Percentiles rank a stretch among this genome's conserved stretches.
phyloP scores from a whole-genome alignment of 2,329 filamentous ascomycete species.

The Alternaria tenuissima region DNA sequence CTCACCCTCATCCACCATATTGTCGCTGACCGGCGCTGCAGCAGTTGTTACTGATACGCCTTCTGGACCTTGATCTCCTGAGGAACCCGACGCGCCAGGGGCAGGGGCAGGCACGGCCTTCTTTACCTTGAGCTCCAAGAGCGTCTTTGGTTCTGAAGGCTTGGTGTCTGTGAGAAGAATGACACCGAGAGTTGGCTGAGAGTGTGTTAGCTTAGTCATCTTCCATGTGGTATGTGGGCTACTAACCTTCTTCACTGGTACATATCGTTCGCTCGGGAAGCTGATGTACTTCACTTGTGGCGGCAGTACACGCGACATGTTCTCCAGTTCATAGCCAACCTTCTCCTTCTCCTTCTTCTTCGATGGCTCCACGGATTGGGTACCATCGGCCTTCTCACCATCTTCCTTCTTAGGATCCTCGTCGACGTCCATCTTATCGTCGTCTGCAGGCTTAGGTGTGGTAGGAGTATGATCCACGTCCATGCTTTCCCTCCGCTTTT shows the following conservation, averaged over 20 bases:
- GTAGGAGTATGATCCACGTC: slow-evolving; percentile 84
- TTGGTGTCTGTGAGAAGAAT: slow-evolving; percentile 88
- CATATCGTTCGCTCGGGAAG: slow-evolving; percentile 89
- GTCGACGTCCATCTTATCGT: slow-evolving; percentile 85
- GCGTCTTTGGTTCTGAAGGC: slow-evolving; percentile 77
- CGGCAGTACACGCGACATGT: slow-evolving; percentile 94
- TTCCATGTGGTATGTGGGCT: neutral
- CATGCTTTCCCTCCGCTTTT: slow-evolving; percentile 92
- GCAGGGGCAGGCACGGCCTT: slow-evolving; percentile 65
- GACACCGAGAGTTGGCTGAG: slow-evolving; percentile 88
- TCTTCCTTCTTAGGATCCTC: slow-evolving; percentile 57
- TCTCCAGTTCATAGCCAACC: slow-evolving; percentile 93
- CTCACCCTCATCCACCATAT: slow-evolving; percentile 84
- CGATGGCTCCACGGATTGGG: slow-evolving; percentile 61
- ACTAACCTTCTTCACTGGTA: slow-evolving; percentile 86
- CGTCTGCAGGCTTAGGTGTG: slow-evolving; percentile 71
- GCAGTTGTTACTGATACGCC: slow-evolving; percentile 74
- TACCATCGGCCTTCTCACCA: slow-evolving; percentile 61
- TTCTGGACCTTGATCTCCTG: slow-evolving; percentile 42
- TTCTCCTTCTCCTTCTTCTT: slow-evolving; percentile 99
- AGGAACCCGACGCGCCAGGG: slow-evolving; percentile 54
- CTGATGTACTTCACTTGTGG: slow-evolving; percentile 94
- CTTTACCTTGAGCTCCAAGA: slow-evolving; percentile 92
- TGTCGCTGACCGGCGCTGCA: slow-evolving; percentile 66
- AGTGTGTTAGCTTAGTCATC: slow-evolving; percentile 27